Percentiles rank a stretch among this genome's conserved stretches.
These are phyloP conservation scores for Coleophoma eucalyptorum DNA, from an alignment of 2,329 filamentous ascomycete genomes.

Conservation along the genomic window DNA sequence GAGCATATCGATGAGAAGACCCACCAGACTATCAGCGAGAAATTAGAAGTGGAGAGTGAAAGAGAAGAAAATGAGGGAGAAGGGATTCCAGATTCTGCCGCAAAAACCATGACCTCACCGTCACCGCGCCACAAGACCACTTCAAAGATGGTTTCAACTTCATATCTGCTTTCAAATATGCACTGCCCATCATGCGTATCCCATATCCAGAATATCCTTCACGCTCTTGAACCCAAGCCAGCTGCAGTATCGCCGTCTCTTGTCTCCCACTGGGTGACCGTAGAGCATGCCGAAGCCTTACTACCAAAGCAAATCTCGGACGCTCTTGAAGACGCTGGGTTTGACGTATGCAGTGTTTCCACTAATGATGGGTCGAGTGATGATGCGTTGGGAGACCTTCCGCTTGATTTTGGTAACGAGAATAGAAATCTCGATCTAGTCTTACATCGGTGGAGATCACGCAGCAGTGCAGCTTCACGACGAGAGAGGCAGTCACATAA, in stretches of 20 bases:
- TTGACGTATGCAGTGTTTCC: conserved; percentile 44
- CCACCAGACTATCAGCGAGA: too few species aligned
- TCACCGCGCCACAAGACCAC: neutral
- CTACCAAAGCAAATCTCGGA: conserved; percentile 37
- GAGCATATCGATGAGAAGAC: too few species aligned
- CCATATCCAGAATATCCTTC: conserved; percentile 57
- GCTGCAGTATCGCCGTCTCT: conserved; percentile 65
- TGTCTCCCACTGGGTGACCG: conserved; percentile 64
- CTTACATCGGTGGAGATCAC: conserved; percentile 13
- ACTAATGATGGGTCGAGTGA: conserved; percentile 3
- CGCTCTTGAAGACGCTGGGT: conserved; percentile 52
- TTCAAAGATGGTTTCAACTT: conserved; percentile 13
- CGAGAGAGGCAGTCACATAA: conserved; percentile 3
- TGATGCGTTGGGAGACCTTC: neutral
- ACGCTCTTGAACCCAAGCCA: conserved; percentile 41
- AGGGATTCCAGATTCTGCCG: too few species aligned
- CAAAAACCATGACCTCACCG: neutral
- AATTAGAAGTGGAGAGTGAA: too few species aligned
- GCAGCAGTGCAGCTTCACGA: conserved; percentile 7
- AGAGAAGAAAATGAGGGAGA: too few species aligned
- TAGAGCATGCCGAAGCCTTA: conserved; percentile 46
- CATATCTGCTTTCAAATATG: conserved; percentile 67
- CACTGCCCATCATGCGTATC: conserved; percentile 74
- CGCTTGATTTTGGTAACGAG: conserved; percentile 10
- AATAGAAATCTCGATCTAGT: conserved; percentile 23